Evolutionary conservation across 371 early-diverging fungal species (phyloP).

Genomic region (Lichtheimia hyalospora): DNA sequence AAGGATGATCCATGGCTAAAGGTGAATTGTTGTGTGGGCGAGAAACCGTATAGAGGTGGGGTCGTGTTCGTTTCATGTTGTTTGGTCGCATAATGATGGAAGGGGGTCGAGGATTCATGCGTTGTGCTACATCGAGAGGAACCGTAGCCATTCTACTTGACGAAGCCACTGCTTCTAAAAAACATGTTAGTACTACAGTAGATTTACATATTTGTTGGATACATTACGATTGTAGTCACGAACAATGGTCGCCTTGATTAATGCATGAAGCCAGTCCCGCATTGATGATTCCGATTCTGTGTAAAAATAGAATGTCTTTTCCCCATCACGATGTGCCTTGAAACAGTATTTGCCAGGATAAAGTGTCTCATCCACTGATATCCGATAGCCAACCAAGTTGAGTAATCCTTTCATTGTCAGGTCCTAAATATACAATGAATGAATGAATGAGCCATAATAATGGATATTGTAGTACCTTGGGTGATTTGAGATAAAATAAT

Average conservation of each 20-base stretch:
- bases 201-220: neutral
- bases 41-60: neutral
- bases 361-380: slow-evolving; percentile 58
- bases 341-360: slow-evolving; percentile 71
- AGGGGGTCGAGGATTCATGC: slow-evolving; percentile 67
- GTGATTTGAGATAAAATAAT: slow-evolving; percentile 63
- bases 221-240: slow-evolving; percentile 51
- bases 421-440: slow-evolving; percentile 23
- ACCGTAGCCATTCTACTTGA: slow-evolving; percentile 66
- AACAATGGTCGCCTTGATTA: slow-evolving; percentile 73
- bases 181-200: neutral
- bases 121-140: slow-evolving; percentile 58
- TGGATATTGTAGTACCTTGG: slow-evolving; percentile 25
- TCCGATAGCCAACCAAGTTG: slow-evolving; percentile 54
- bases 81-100: slow-evolving; percentile 37
- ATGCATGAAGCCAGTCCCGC: slow-evolving; percentile 63
- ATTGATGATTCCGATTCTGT: slow-evolving; percentile 55
- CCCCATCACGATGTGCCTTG: slow-evolving; percentile 58
- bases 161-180: slow-evolving; percentile 61
- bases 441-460: neutral
- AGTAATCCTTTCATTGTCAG: slow-evolving; percentile 55
- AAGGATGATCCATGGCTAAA: no score
- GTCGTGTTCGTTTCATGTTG: slow-evolving; percentile 1
- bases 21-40: neutral
- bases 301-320: slow-evolving; percentile 65